Base-by-base conservation (phyloP, 2,329 filamentous ascomycete species). In the Sclerotinia spermophila region DNA sequence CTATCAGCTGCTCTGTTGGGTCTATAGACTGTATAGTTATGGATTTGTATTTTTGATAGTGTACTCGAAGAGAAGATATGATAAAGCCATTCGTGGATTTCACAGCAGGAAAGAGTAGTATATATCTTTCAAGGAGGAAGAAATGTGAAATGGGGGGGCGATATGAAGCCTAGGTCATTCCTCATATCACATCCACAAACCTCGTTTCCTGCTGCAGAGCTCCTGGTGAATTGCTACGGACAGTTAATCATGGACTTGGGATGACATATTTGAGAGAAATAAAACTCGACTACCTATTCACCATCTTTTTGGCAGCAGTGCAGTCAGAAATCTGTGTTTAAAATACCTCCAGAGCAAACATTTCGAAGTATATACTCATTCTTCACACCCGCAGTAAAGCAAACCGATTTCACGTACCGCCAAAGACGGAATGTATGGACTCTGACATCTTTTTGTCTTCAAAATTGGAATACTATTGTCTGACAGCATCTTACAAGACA, bases 61-160 rank as follows among this genome's bases (percentile, higher is more conserved):
- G 10, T 24, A 11, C 21, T 38, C 10, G 6, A 38, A 56, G 21
- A 19, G 0, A 24, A 58, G 30, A 10, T 24, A 7, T 13, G 19
- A 24, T 0, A 35, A 13, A 38, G 11, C 2, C 24, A 4, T 7
- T 2, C 30, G 3, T 2, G 5, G 5, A 38, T 1, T 38, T 58
- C 2, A 8, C 10, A 35, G 21, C 13, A 35, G 11, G 33, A 58
- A 58, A 6, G 10, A 24, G 33, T 13, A 2, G 6, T 35, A 1
- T 35, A 56, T 6, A 35, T 30, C 11, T 2, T 13, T 8, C 0
- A 13, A 6, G 8, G 11, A 5, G 0, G 11, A 8, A 13, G 10
- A 13, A 33, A 19, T 35, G 11, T 27, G 2, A 15, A 0, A 24
- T 24, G 1, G 1, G 2, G 30, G 35, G 30, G 35, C 24, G 0